Percentiles rank a stretch among this genome's conserved stretches.
These are phyloP conservation scores for Aschersonia sp. DNA, from an alignment of 2,329 filamentous ascomycete genomes.

Conservation along the genomic window DNA sequence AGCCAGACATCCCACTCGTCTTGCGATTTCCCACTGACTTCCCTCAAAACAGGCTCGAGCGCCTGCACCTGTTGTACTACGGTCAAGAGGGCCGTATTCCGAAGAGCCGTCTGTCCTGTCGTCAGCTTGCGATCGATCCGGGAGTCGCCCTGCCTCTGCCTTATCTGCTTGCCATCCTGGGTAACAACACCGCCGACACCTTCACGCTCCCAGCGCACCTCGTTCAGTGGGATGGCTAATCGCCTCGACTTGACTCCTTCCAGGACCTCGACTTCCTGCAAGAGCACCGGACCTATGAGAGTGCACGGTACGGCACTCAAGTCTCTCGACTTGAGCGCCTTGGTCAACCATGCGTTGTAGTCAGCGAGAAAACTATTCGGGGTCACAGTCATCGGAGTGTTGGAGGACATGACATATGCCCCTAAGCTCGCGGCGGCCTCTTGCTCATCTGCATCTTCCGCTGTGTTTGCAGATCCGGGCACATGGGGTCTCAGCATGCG, in stretches of 20 bases:
- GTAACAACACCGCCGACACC: conserved; percentile 49
- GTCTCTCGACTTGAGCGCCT: conserved; percentile 57
- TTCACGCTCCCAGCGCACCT: conserved; percentile 78
- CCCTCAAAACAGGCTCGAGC: conserved; percentile 68
- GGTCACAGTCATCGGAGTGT: conserved; percentile 67
- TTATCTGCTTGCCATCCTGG: conserved; percentile 45
- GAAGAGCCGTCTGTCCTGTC: conserved; percentile 55
- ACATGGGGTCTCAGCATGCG: conserved; percentile 73
- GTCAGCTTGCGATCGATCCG: conserved; percentile 35
- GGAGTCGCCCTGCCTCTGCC: conserved; percentile 33
- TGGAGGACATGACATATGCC: conserved; percentile 69
- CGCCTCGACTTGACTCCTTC: conserved; percentile 58
- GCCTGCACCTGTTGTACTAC: conserved; percentile 75
- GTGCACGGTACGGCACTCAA: conserved; percentile 67
- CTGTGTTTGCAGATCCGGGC: conserved; percentile 27
- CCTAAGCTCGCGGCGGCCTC: conserved; percentile 56
- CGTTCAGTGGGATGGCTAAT: conserved; percentile 73
- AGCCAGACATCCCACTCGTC: conserved; percentile 92
- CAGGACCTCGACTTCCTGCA: conserved; percentile 66
- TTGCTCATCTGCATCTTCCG: conserved; percentile 34
- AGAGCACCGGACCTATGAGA: conserved; percentile 57
- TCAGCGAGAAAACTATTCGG: conserved; percentile 72
- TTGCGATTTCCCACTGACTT: conserved; percentile 72
- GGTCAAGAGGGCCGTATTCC: conserved; percentile 67
- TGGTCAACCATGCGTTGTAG: conserved; percentile 70